Conservation (phyloP, 1,284 basidiomycete genomes). For the Lignosus rhinocerotis region DNA sequence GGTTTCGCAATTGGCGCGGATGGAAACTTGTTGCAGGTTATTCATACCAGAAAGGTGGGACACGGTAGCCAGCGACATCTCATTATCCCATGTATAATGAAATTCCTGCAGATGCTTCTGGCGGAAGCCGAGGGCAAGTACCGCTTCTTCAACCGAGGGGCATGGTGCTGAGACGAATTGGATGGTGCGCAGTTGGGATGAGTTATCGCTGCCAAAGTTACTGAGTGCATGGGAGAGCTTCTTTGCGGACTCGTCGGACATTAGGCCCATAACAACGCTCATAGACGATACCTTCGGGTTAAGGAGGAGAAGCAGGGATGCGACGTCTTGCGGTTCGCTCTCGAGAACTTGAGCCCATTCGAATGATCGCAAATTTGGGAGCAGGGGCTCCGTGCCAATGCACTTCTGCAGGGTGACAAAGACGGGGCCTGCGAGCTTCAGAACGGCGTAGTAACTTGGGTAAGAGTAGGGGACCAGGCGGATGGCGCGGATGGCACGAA, state of each 20-base stretch:
- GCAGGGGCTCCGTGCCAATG: conserved; percentile 1
- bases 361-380: conserved; percentile 19
- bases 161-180: neutral
- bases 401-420: conserved; percentile 5
- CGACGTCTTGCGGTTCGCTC: conserved; percentile 1
- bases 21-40: conserved; percentile 7
- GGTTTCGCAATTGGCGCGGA: conserved; percentile 3
- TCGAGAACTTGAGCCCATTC: conserved; percentile 8
- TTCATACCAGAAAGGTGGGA: conserved; percentile 7
- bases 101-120: conserved; percentile 11
- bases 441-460: neutral
- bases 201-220: neutral
- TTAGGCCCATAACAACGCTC: neutral
- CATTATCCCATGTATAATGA: conserved; percentile 4
- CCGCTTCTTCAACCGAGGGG: conserved; percentile 6
- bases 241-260: neutral
- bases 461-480: neutral
- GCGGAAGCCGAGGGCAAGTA: conserved; percentile 4
- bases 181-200: conserved; percentile 13
- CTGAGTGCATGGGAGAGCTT: conserved; percentile 10
- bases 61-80: conserved; percentile 7
- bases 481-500: neutral
- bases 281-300: conserved; percentile 14
- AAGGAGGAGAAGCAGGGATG: conserved; percentile 12
- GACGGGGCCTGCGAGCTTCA: neutral